Percentiles rank a stretch among this genome's conserved stretches.
Conservation (phyloP, 2,329 filamentous ascomycete species). For the Pseudogymnoascus sp. region DNA sequence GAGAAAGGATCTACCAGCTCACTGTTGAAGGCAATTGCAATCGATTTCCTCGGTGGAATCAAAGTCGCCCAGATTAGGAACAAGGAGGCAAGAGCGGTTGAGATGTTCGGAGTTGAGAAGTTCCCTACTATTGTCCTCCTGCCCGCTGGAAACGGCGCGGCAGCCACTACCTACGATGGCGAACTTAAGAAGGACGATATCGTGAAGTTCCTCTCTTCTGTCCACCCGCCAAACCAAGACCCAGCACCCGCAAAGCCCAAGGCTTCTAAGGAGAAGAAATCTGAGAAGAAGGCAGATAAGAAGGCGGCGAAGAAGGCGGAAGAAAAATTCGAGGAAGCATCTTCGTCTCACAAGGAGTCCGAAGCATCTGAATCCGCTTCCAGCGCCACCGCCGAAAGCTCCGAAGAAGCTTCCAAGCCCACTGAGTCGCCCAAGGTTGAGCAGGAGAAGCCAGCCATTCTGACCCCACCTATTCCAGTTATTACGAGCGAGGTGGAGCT, state of each 20-base stretch:
- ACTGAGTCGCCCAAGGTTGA: constrained; percentile 41
- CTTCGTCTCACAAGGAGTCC: constrained; percentile 42
- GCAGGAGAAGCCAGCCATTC: constrained; percentile 31
- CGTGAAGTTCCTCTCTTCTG: constrained; percentile 73
- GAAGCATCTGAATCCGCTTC: constrained; percentile 40
- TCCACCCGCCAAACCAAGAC: constrained; percentile 70
- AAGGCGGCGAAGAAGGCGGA: constrained; percentile 37
- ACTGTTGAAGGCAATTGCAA: constrained; percentile 73
- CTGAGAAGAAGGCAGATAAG: constrained; percentile 22
- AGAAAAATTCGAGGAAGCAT: constrained; percentile 42
- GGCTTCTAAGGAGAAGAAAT: constrained; percentile 39
- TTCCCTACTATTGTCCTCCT: constrained; percentile 79
- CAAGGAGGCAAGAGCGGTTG: constrained; percentile 65
- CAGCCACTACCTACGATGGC: constrained; percentile 67
- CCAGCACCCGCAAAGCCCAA: constrained; percentile 45
- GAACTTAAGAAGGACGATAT: constrained; percentile 80
- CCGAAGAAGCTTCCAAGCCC: constrained; percentile 40
- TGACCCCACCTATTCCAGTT: constrained; percentile 56
- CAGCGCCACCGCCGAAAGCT: constrained; percentile 41
- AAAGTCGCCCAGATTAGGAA: constrained; percentile 71
- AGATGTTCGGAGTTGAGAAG: constrained; percentile 66
- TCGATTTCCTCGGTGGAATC: constrained; percentile 80
- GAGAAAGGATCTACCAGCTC: constrained; percentile 86
- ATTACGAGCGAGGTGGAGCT: constrained; percentile 58
- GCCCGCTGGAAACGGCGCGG: constrained; percentile 56